Evolutionary conservation across 306 rosid genomes (phyloP).

Genomic region (Canavalia ensiformis): DNA sequence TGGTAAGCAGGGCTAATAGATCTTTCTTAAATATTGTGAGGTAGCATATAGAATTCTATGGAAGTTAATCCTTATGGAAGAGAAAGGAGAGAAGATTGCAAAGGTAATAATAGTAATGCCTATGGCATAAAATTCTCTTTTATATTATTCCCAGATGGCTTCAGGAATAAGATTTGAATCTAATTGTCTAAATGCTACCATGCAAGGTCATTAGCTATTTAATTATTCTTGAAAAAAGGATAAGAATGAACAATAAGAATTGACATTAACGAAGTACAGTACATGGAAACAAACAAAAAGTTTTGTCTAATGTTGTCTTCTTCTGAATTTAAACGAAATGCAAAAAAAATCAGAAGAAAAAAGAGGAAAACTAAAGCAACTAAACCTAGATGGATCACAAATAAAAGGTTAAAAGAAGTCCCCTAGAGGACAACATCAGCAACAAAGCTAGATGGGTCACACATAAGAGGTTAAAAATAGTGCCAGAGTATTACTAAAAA

Average conservation of each 20-base stretch:
- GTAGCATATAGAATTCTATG: conserved; percentile 34
- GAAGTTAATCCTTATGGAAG: conserved; percentile 12
- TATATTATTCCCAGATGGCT: conserved; percentile 55
- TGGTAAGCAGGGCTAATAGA: background rate
- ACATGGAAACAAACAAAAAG: conserved; percentile 48
- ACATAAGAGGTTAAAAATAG: conserved; percentile 19
- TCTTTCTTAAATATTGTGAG: conserved; percentile 38
- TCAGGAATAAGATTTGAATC: conserved; percentile 61
- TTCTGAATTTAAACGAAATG: conserved; percentile 48
- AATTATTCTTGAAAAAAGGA: conserved; percentile 43
- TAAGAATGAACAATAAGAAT: conserved; percentile 56
- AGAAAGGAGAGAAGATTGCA: conserved; percentile 30
- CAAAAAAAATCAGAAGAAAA: conserved; percentile 36
- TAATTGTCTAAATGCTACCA: conserved; percentile 49
- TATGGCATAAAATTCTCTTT: conserved; percentile 50
- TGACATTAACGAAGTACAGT: conserved; percentile 62
- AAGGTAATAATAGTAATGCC: conserved; percentile 43
- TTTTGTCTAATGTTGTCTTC: conserved; percentile 56
- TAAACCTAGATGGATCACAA: conserved; percentile 16
- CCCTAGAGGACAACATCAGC: conserved; percentile 26
- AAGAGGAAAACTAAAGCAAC: conserved; percentile 23
- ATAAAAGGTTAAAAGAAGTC: conserved; percentile 15
- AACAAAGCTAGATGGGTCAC: conserved; percentile 11
- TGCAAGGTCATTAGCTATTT: conserved; percentile 45
- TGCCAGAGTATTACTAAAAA: background rate